These are phyloP conservation scores for Lepiota venenata DNA, from an alignment of 768 basidiomycete genomes.

Conservation along the genomic window DNA sequence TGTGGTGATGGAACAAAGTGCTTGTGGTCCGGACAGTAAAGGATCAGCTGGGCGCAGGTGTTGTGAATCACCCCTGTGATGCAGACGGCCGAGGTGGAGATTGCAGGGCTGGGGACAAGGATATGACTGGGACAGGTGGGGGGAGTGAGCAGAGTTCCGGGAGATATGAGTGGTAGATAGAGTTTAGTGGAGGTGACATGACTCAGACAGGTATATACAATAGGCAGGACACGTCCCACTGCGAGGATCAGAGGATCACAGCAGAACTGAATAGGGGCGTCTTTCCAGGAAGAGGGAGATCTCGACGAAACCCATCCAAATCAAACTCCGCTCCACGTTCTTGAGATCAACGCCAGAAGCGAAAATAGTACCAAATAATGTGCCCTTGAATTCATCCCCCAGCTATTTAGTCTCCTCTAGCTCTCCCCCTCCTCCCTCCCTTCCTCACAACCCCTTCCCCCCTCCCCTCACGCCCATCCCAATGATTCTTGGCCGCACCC, in stretches of 20 bases:
- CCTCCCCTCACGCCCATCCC: background rate
- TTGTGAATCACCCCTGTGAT: too few species aligned
- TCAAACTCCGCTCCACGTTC: constrained; percentile 2
- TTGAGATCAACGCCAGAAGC: constrained; percentile 5
- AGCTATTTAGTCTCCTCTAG: background rate
- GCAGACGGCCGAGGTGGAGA: too few species aligned
- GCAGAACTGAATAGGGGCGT: background rate
- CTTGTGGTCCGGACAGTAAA: too few species aligned
- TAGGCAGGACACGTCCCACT: too few species aligned
- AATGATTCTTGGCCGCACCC: constrained; percentile 10
- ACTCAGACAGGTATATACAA: too few species aligned
- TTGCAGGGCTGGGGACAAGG: too few species aligned
- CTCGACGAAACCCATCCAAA: background rate
- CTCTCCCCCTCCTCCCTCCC: background rate
- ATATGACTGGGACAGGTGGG: too few species aligned
- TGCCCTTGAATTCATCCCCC: background rate
- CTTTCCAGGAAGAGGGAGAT: background rate
- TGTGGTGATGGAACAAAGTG: too few species aligned
- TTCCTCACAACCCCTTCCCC: background rate
- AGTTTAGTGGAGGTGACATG: too few species aligned
- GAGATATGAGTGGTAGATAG: too few species aligned
- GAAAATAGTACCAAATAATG: constrained; percentile 8
- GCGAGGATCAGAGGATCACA: background rate
- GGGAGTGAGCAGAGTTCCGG: too few species aligned
- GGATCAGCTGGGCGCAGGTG: too few species aligned